phyloP scores from a whole-genome alignment of 805 yeast genomes.

The Ogataea nitratoaversa region DNA sequence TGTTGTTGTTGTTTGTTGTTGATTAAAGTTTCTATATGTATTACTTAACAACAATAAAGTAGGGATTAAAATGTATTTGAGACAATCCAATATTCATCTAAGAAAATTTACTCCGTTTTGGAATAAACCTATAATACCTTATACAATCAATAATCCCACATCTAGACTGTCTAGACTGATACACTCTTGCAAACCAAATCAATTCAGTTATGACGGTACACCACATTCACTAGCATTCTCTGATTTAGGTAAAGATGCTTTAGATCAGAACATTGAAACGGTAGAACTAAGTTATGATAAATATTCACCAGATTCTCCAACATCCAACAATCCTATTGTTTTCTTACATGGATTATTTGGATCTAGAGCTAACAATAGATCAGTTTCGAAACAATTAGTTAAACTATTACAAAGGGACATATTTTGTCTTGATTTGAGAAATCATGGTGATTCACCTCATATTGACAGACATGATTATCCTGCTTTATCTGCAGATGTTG shows the following conservation, averaged over 20 bases:
- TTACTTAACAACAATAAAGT: too few species aligned
- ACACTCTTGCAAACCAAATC: background rate
- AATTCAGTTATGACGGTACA: constrained; percentile 26
- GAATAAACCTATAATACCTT: background rate
- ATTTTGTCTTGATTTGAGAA: constrained; percentile 73
- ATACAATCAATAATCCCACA: background rate
- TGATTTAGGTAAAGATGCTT: constrained; percentile 15
- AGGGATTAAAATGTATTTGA: background rate
- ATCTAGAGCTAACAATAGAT: constrained; percentile 70
- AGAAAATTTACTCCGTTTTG: background rate
- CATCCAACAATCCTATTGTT: constrained; percentile 50
- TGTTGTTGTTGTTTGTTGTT: too few species aligned
- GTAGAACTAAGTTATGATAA: constrained; percentile 53
- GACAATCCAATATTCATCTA: background rate
- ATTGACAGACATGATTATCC: constrained; percentile 68
- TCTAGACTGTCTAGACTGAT: too few species aligned
- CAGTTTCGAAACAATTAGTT: constrained; percentile 64
- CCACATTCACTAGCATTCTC: constrained; percentile 18
- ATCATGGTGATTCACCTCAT: constrained; percentile 93
- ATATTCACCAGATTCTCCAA: constrained; percentile 19
- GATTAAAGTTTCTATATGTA: too few species aligned
- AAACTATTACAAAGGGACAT: constrained; percentile 49
- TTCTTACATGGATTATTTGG: constrained; percentile 91
- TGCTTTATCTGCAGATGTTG: constrained; percentile 83
- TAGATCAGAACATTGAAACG: constrained; percentile 39